A percentile compares a stretch with the other conserved stretches of the same genome.
Conservation (phyloP, 257 asterid species). For the Marsdenia floribunda region DNA sequence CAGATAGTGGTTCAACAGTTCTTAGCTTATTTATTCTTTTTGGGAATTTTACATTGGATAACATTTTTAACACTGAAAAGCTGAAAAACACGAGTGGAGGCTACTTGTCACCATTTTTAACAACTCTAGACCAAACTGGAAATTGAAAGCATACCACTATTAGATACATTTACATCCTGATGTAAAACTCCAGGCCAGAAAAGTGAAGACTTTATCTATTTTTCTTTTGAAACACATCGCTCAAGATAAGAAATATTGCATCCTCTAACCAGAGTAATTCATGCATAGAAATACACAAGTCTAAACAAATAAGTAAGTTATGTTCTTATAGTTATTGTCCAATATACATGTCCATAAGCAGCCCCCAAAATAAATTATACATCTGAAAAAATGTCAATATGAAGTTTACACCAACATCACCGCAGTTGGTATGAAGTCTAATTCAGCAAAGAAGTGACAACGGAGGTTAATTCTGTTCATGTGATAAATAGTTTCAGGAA, state of each 20-base stretch:
- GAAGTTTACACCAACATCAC: background rate
- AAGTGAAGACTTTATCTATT: background rate
- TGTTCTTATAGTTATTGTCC: background rate
- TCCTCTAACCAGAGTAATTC: background rate
- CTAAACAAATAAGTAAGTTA: background rate
- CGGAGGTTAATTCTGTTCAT: slow-evolving; percentile 1
- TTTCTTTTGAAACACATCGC: background rate
- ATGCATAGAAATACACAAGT: background rate
- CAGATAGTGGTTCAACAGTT: background rate
- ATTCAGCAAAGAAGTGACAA: background rate
- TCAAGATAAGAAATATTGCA: background rate
- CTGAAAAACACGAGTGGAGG: background rate
- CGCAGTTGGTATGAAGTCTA: too few species aligned
- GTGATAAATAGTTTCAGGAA: background rate
- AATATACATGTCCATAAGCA: background rate
- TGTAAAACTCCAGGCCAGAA: background rate
- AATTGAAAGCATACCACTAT: background rate
- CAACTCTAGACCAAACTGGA: background rate
- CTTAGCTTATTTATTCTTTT: background rate
- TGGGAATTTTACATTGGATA: background rate
- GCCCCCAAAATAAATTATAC: background rate
- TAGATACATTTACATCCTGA: background rate
- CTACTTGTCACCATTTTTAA: background rate
- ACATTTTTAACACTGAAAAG: background rate
- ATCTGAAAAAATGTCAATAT: background rate